Evolutionary conservation across 768 basidiomycete genomes (phyloP).

Genomic region (Pleurotus tuber-regium): DNA sequence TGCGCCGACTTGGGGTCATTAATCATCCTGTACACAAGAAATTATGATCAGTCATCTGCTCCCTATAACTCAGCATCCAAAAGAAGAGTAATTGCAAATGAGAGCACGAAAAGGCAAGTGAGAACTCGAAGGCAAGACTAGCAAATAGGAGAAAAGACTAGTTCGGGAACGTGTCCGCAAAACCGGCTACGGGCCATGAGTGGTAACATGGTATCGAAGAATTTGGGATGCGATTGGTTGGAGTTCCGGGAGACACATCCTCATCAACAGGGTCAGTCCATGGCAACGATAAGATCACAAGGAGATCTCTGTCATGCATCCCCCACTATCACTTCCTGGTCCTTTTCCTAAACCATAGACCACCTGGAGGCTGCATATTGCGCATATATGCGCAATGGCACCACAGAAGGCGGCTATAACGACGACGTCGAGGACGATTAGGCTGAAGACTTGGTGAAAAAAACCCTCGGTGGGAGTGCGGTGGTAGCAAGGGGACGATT

Average conservation of each 20-base stretch:
- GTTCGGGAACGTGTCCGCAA: no score
- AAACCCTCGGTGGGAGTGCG: neutral
- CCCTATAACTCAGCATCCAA: no score
- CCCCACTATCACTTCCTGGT: neutral
- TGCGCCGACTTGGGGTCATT: conserved; percentile 76
- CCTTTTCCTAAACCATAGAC: neutral
- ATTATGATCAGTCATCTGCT: no score
- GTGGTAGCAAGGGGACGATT: neutral
- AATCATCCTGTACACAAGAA: conserved; percentile 70
- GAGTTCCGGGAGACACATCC: neutral
- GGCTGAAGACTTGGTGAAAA: no score
- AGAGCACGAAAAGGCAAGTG: conserved; percentile 12
- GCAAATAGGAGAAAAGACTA: no score
- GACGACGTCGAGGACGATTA: no score
- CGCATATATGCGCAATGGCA: neutral
- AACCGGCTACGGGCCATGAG: no score
- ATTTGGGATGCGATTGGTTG: neutral
- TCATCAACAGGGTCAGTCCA: neutral
- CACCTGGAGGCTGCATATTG: neutral
- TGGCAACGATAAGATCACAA: neutral
- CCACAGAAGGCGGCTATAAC: no score
- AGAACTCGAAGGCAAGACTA: neutral
- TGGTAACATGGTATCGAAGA: no score
- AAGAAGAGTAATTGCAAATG: no score
- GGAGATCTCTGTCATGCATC: neutral